These are phyloP conservation scores for Coelastrella sp. DNA, from an alignment of 139 green algal genomes.

Conservation along the genomic window DNA sequence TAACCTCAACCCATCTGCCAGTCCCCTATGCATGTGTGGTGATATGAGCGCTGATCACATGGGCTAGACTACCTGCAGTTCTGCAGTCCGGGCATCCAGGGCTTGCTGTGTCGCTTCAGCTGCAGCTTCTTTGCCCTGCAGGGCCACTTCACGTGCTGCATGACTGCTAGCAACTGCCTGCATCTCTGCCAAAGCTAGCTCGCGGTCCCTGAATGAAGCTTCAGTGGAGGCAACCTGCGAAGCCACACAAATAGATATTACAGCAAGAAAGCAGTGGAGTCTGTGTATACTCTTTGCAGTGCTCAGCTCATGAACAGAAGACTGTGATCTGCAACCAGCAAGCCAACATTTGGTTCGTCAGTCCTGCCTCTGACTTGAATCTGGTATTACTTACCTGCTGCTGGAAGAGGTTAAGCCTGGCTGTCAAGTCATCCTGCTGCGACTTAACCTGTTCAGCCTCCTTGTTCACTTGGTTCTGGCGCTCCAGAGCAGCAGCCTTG, in stretches of 20 bases:
- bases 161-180: slow-evolving; percentile 18
- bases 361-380: too few species aligned
- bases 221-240: slow-evolving; percentile 28
- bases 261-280: neutral
- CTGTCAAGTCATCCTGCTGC: slow-evolving; percentile 25
- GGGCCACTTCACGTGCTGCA: slow-evolving; percentile 5
- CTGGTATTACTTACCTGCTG: neutral
- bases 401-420: neutral
- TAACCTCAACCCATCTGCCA: neutral
- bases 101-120: slow-evolving; percentile 24
- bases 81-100: neutral
- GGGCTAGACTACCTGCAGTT: neutral
- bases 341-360: too few species aligned
- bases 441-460: slow-evolving; percentile 1
- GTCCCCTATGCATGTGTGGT: neutral
- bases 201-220: slow-evolving; percentile 6
- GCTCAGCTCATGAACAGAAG: too few species aligned
- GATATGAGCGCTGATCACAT: neutral
- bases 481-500: slow-evolving; percentile 20
- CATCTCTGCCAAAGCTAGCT: slow-evolving; percentile 24
- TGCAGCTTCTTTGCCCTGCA: slow-evolving; percentile 15
- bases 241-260: neutral
- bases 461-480: slow-evolving; percentile 12
- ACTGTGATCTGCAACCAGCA: too few species aligned
- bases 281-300: too few species aligned